phyloP scores from a whole-genome alignment of 1,284 basidiomycete species.

The Lignosus rhinocerotis region DNA sequence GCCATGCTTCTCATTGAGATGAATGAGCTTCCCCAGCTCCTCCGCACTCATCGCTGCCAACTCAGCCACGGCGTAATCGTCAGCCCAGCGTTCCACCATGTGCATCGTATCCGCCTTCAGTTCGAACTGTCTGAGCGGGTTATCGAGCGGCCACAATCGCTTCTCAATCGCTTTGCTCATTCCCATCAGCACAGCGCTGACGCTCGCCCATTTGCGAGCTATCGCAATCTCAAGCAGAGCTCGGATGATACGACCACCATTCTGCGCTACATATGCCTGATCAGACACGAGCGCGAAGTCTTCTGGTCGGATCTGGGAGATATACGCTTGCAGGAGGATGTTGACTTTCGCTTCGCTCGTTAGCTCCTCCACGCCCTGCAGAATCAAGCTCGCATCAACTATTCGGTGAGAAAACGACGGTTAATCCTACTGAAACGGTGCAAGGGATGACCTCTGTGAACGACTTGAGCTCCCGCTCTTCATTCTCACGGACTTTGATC shows the following conservation, averaged over 20 bases:
- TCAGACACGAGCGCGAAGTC: conserved; percentile 99
- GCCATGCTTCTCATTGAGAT: conserved; percentile 88
- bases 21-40: conserved; percentile 83
- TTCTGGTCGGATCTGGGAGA: conserved; percentile 80
- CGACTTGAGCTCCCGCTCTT: conserved; percentile 80
- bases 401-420: not conserved
- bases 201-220: conserved; percentile 88
- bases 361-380: conserved; percentile 68
- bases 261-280: conserved; percentile 90
- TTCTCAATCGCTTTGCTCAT: conserved; percentile 95
- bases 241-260: conserved; percentile 92
- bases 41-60: conserved; percentile 74
- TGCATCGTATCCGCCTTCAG: conserved; percentile 83
- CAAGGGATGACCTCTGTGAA: conserved; percentile 78
- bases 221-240: conserved; percentile 94
- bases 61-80: conserved; percentile 80
- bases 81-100: conserved; percentile 81
- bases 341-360: conserved; percentile 92
- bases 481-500: conserved; percentile 91
- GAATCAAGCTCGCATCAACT: not conserved
- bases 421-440: conserved; percentile 61
- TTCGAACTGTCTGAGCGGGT: conserved; percentile 83
- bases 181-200: conserved; percentile 80
- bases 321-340: conserved; percentile 90
- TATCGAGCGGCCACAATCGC: conserved; percentile 94